A percentile compares a stretch with the other conserved stretches of the same genome.
Evolutionary conservation across 164 flowering plant genomes (phyloP).

Genomic region (Tetrastigma voinierianum): DNA sequence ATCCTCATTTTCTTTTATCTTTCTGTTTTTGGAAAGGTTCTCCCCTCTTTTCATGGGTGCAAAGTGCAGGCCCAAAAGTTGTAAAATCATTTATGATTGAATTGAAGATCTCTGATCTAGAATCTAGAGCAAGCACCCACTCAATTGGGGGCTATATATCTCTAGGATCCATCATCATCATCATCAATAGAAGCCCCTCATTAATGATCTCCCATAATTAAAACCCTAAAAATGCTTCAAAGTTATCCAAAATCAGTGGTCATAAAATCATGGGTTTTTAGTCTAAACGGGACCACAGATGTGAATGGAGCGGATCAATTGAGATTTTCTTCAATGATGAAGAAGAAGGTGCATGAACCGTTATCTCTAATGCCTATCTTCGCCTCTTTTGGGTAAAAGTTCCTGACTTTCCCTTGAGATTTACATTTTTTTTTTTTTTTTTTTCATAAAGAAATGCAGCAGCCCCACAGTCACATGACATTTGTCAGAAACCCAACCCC

Average conservation of each 20-base stretch:
- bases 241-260: slow-evolving; percentile 3
- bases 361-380: not conserved
- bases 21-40: too few relatives aligned
- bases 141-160: slow-evolving; percentile 16
- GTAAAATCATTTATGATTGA: slow-evolving; percentile 20
- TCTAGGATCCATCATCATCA: not conserved
- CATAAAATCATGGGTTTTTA: not conserved
- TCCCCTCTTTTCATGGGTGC: too few relatives aligned
- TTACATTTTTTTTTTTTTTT: not conserved
- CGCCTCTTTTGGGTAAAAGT: not conserved
- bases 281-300: slow-evolving; percentile 8
- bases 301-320: slow-evolving; percentile 2
- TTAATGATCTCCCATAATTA: slow-evolving; percentile 9
- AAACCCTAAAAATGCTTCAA: too few relatives aligned
- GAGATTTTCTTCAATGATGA: not conserved
- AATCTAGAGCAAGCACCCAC: slow-evolving; percentile 24
- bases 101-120: slow-evolving; percentile 17
- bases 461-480: slow-evolving; percentile 38
- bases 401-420: slow-evolving; percentile 9
- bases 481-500: slow-evolving; percentile 29
- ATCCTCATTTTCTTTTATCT: too few relatives aligned
- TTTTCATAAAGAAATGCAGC: not conserved
- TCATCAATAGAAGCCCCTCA: not conserved
- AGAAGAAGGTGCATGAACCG: slow-evolving; percentile 31
- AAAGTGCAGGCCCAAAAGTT: not conserved